Base-by-base conservation (phyloP, 2,329 filamentous ascomycete species). In the Colletotrichum liaoningense region DNA sequence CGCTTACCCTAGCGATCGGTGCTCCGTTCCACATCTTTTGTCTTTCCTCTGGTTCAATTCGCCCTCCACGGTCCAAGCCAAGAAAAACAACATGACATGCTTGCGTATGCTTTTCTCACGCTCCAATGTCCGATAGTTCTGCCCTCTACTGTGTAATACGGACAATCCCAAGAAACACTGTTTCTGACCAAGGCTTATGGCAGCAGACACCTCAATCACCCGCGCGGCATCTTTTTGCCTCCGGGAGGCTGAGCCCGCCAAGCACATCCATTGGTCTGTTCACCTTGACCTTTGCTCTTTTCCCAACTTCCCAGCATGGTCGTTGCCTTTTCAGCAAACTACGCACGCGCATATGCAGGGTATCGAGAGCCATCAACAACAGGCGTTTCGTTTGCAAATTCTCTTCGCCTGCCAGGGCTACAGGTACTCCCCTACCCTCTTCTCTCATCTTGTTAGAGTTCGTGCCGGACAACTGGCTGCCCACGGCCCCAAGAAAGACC, bases 101-200 rank as follows among this genome's bases (percentile, higher is more conserved):
- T 73, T 73, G 66, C 70, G 70, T 70, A 73, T n/a, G 52, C 69
- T 55, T 66, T 26, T 57, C 19, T 54, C 24, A 52, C 33, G 54
- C n/a, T 46, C 62, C 52, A 33, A 35, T 59, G 46, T 73, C 66
- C 59, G 66, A 60, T 38, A 42, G 33, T 24, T 49, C 42, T 22
- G 19, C 19, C 42, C 42, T n/a, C 19, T 49, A 42, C 16, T 42
- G 38, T 42, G 38, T 42, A 22, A 49, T 49, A 49, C 42, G 42
- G 42, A 49, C 19, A 49, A 49, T 60, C 30, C 57, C 57, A 22
- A 57, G 52, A 63, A 67, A 68, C 63, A 72, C n/a, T 65, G 55
- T 59, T 59, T 69, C 59, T 69, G 66, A 73, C 66, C 55, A 69
- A 73, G 7, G 66, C 65, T 73, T 73, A 73, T 55, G 66, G 58